These are phyloP conservation scores for Serendipita vermifera DNA, from an alignment of 768 basidiomycete species.

Conservation along the genomic window DNA sequence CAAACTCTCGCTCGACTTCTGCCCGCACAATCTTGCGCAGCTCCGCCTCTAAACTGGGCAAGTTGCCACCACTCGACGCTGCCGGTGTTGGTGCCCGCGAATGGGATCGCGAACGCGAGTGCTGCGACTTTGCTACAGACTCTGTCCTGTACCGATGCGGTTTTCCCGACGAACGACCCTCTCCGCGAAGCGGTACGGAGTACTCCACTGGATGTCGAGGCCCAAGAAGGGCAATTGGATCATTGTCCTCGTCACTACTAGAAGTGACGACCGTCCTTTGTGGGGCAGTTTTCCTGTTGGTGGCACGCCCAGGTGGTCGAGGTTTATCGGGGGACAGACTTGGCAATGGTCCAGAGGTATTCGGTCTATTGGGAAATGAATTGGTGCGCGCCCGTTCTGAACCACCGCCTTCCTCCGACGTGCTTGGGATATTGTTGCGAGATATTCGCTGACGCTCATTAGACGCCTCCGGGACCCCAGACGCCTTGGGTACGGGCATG, in stretches of 20 bases:
- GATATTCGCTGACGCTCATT: too few species aligned
- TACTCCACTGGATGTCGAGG: too few species aligned
- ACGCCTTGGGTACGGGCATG: not conserved
- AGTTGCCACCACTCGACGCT: not conserved
- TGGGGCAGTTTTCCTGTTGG: too few species aligned
- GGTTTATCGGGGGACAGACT: not conserved
- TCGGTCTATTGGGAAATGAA: not conserved
- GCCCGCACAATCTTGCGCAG: not conserved
- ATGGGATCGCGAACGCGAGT: not conserved
- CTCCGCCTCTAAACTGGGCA: not conserved
- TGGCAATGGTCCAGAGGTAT: not conserved
- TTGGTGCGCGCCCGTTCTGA: too few species aligned
- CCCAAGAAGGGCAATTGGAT: not conserved
- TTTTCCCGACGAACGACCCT: too few species aligned
- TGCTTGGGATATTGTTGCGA: too few species aligned
- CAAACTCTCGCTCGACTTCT: conserved; percentile 1
- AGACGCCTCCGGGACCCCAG: too few species aligned
- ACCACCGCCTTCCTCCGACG: too few species aligned
- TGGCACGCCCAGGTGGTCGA: not conserved
- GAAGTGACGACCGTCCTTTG: too few species aligned
- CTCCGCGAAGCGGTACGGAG: too few species aligned
- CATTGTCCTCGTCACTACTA: not conserved
- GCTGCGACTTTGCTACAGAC: too few species aligned
- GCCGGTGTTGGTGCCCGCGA: not conserved
- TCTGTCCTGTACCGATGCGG: too few species aligned